phyloP scores from a whole-genome alignment of 78 protist species.

The Pigoraptor vietnamica region DNA sequence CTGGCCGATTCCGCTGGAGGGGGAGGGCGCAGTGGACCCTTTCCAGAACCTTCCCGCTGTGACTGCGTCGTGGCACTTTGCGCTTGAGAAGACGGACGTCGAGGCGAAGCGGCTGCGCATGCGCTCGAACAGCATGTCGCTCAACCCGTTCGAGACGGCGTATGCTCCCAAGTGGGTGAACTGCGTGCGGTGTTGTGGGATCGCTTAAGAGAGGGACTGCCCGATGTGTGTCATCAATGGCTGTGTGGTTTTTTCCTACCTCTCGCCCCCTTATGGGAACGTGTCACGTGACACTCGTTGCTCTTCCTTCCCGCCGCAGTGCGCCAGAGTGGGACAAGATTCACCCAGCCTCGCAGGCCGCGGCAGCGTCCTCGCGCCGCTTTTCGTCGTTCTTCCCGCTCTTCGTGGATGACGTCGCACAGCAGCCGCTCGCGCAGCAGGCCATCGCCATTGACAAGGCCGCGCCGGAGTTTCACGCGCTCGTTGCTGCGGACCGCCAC shows the following conservation, averaged over 20 bases:
- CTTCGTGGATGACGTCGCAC: neutral
- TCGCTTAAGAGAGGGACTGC: no score
- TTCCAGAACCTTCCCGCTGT: no score
- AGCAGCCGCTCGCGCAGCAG: neutral
- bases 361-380: neutral
- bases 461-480: neutral
- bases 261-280: no score
- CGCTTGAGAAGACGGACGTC: neutral
- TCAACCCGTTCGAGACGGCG: neutral
- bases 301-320: neutral
- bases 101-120: neutral
- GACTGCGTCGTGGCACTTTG: neutral
- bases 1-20: neutral
- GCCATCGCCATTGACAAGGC: neutral
- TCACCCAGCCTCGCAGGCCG: neutral
- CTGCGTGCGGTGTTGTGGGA: no score
- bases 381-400: neutral
- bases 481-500: neutral
- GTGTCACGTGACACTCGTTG: no score
- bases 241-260: no score
- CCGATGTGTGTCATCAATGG: no score
- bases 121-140: neutral
- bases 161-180: neutral
- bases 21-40: neutral
- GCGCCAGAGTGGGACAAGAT: neutral